Evolutionary conservation across 331 rosid species (phyloP).

Genomic region (Malus hybrid): DNA sequence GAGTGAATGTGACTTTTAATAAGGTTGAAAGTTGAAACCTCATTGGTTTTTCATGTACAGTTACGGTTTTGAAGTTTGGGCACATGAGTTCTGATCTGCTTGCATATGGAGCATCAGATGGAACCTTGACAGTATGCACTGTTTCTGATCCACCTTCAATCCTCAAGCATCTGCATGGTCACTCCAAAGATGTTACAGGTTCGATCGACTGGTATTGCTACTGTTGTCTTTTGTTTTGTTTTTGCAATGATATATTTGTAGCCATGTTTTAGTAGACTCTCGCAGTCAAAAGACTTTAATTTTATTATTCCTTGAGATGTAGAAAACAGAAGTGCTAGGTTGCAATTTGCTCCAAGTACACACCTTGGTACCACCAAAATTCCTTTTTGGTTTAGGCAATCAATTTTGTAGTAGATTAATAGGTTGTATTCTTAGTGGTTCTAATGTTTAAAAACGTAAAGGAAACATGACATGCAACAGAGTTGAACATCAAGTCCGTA

Average conservation of each 20-base stretch:
- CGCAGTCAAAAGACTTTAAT: not conserved
- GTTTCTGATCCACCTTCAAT: slow-evolving; percentile 77
- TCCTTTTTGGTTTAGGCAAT: not conserved
- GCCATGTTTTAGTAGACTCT: not conserved
- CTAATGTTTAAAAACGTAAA: not conserved
- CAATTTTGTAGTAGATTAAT: not conserved
- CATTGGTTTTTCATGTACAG: slow-evolving; percentile 42
- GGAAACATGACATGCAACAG: not conserved
- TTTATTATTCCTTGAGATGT: not conserved
- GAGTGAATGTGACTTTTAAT: slow-evolving; percentile 3
- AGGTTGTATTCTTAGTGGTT: not conserved
- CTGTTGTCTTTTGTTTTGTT: slow-evolving; percentile 24
- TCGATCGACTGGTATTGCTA: slow-evolving; percentile 51
- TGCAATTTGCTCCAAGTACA: not conserved
- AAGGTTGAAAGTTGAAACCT: slow-evolving; percentile 15
- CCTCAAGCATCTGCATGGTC: slow-evolving; percentile 70
- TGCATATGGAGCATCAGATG: slow-evolving; percentile 97
- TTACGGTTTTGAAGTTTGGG: slow-evolving; percentile 91
- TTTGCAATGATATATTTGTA: slow-evolving; percentile 1
- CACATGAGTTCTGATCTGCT: slow-evolving; percentile 97
- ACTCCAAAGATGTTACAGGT: slow-evolving; percentile 97
- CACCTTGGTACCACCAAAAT: not conserved
- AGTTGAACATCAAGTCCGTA: not conserved
- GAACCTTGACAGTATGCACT: slow-evolving; percentile 87
- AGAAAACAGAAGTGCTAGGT: not conserved